Conservation (phyloP, 345 rosid species). For the Acer negundo region DNA sequence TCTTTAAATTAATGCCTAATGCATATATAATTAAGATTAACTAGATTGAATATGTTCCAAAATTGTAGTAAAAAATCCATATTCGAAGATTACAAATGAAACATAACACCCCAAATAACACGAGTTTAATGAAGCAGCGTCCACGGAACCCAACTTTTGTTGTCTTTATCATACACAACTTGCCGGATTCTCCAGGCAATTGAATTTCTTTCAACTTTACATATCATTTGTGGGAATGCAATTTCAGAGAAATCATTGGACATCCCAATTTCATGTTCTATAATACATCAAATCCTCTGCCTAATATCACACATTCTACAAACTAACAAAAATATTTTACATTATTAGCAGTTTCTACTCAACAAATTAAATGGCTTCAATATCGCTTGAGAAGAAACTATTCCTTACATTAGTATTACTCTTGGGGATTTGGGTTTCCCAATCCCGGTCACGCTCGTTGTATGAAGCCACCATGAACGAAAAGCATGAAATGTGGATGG, state of each 20-base stretch:
- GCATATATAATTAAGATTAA: no score
- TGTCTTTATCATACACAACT: constrained; percentile 9
- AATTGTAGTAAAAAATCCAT: no score
- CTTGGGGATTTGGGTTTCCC: no score
- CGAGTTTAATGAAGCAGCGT: neutral
- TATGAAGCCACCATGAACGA: no score
- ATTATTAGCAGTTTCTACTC: neutral
- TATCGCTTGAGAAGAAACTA: neutral
- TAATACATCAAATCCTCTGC: neutral
- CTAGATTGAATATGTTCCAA: no score
- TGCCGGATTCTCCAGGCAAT: constrained; percentile 14
- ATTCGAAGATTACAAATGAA: no score
- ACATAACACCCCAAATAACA: no score
- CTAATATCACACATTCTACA: neutral
- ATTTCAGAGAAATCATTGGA: neutral
- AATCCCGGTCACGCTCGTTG: no score
- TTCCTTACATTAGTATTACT: neutral
- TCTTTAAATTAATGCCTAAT: no score
- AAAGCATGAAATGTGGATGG: no score
- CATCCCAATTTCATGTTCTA: neutral
- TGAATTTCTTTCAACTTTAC: neutral
- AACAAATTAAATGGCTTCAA: neutral
- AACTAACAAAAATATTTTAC: neutral
- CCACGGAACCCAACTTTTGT: neutral
- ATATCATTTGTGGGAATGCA: neutral